Evolutionary conservation across 306 rosid genomes (phyloP), one percentile per base, ranked within the genome.

Genomic region (Glycine soja): DNA sequence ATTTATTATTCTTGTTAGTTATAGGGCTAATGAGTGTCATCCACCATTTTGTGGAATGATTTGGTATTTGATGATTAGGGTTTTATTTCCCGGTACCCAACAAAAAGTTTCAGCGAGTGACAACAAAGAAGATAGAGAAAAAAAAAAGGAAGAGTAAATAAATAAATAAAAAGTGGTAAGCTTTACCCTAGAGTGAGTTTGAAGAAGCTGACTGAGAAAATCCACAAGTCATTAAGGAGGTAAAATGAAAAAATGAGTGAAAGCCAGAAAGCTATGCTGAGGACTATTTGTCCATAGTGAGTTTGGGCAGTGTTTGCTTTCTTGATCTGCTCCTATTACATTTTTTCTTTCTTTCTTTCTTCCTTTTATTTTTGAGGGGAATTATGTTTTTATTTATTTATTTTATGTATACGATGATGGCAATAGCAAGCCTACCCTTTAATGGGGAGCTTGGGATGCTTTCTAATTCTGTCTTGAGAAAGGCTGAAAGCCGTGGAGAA

Each of bases 361-460:
- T 66, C 48, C 15, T 77, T 83, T 67, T 5, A 13, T 77, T 82
- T 74, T 86, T 58, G 82, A 78, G 13, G 58, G 78, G 72, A 45
- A 65, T 53, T 71, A 75, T 58, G n/a, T 85, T 47, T 70, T 72
- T 70, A 18, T 84, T 69, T 85, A 40, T 70, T 72, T 70, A 24
- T 11, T 82, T 72, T 51, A 62, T 81, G 53, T 42, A 76, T 46
- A 78, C 78, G 77, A 81, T 75, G 77, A 76, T 70, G 74, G 87
- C 73, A 74, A 76, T 63, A 78, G 89, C 88, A 89, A 81, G 85
- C 88, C 88, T 86, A 62, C 50, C 75, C 89, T 86, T 84, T 86
- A 87, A 69, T 83, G 77, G 89, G 88, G 81, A 40, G 89, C 84
- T 86, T 88, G 92, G 90, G 93, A 88, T 88, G 94, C 91, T 86